These are phyloP conservation scores for Mycena pura DNA, from an alignment of 768 basidiomycete species.

Conservation along the genomic window DNA sequence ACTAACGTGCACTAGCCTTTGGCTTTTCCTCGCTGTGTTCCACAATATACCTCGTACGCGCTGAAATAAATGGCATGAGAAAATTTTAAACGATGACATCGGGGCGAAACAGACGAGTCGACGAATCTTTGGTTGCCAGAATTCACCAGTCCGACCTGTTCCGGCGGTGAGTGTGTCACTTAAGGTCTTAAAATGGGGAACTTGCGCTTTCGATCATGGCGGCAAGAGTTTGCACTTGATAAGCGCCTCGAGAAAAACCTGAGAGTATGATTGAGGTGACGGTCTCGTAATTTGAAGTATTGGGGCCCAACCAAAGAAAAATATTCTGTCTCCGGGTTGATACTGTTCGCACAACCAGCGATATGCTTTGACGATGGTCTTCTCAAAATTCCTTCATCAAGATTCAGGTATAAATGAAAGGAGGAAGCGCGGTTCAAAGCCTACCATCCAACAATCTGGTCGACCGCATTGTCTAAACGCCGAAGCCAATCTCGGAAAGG, in stretches of 20 bases:
- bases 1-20: too few species aligned
- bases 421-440: neutral
- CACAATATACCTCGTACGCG: constrained; percentile 14
- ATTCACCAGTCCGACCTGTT: constrained; percentile 28
- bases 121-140: constrained; percentile 26
- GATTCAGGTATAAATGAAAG: neutral
- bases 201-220: constrained; percentile 28
- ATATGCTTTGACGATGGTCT: constrained; percentile 26
- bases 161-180: neutral
- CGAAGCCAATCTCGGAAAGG: neutral
- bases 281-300: neutral
- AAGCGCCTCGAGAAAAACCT: constrained; percentile 28
- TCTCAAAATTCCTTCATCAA: constrained; percentile 17
- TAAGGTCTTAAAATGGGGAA: neutral
- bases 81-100: neutral
- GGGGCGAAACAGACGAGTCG: constrained; percentile 5
- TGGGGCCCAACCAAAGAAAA: constrained; percentile 24
- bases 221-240: constrained; percentile 26
- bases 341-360: constrained; percentile 30
- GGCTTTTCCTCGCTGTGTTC: neutral
- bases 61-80: constrained; percentile 8
- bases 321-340: constrained; percentile 27
- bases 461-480: neutral
- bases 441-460: constrained; percentile 4
- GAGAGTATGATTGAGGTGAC: neutral